Percentiles rank a stretch among this genome's conserved stretches.
These are phyloP conservation scores for Zychaea mexicana DNA, from an alignment of 371 early-diverging fungal species.

Conservation along the genomic window DNA sequence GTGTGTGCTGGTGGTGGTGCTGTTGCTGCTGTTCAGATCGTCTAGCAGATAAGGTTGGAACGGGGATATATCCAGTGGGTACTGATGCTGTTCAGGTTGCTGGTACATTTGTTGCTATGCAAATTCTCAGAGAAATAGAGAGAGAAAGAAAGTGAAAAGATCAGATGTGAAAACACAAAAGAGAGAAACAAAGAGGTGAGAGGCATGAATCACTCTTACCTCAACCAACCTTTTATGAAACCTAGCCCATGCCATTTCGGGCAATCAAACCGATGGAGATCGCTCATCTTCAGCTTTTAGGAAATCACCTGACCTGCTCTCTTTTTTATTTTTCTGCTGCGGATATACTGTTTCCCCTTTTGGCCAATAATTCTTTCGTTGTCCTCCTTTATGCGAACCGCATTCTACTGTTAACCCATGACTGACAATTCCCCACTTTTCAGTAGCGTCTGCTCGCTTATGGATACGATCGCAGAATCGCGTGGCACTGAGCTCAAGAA, in stretches of 20 bases:
- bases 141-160: not conserved
- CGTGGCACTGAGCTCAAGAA: constrained; percentile 32
- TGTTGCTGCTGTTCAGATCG: not conserved
- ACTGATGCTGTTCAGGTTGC: not conserved
- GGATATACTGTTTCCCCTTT: too few species aligned
- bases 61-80: too few species aligned
- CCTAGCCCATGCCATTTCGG: not conserved
- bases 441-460: constrained; percentile 18
- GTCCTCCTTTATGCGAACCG: too few species aligned
- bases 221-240: not conserved
- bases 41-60: too few species aligned
- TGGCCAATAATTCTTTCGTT: too few species aligned
- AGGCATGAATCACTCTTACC: not conserved
- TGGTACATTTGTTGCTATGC: not conserved
- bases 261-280: too few species aligned
- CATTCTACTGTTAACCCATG: not conserved
- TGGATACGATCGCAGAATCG: constrained; percentile 16
- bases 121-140: not conserved
- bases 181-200: not conserved
- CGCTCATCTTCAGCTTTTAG: too few species aligned
- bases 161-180: not conserved
- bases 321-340: too few species aligned
- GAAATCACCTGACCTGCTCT: too few species aligned
- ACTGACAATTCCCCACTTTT: constrained; percentile 2
- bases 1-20: not conserved